Evolutionary conservation across 441 rosid genomes (phyloP).

Genomic region (Syzygium malaccense): DNA sequence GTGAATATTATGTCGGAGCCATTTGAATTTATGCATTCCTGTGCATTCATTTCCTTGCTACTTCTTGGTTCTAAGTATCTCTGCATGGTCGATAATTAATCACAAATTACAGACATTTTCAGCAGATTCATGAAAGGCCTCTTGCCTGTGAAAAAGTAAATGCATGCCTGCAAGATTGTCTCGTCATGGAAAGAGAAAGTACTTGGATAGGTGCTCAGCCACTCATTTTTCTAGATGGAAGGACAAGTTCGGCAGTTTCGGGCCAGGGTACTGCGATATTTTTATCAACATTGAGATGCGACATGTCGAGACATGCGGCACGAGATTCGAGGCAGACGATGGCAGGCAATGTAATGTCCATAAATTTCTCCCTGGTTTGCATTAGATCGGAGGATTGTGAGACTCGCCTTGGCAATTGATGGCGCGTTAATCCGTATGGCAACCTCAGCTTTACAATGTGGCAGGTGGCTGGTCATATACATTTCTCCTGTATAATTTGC

Average conservation of each 20-base stretch:
- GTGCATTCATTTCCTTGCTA: background rate
- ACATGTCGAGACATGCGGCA: background rate
- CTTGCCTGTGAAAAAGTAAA: background rate
- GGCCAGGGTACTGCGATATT: fast-evolving
- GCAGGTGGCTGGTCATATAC: background rate
- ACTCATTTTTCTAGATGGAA: background rate
- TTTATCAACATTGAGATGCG: background rate
- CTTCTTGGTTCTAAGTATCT: background rate
- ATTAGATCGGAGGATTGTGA: background rate
- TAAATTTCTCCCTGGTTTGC: background rate
- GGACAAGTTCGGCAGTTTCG: background rate
- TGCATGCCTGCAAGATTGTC: background rate
- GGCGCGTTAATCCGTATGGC: background rate
- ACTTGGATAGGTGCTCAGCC: background rate
- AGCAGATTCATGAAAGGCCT: background rate
- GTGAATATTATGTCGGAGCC: background rate
- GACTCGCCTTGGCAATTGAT: background rate
- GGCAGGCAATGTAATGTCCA: background rate
- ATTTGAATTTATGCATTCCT: background rate
- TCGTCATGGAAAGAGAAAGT: background rate
- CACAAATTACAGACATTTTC: background rate
- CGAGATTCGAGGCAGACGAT: background rate
- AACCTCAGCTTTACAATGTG: background rate
- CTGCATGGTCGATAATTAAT: background rate
- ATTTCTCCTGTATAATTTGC: background rate